Evolutionary conservation across 768 basidiomycete species (phyloP).

Genomic region (Albatrellus ellisii): DNA sequence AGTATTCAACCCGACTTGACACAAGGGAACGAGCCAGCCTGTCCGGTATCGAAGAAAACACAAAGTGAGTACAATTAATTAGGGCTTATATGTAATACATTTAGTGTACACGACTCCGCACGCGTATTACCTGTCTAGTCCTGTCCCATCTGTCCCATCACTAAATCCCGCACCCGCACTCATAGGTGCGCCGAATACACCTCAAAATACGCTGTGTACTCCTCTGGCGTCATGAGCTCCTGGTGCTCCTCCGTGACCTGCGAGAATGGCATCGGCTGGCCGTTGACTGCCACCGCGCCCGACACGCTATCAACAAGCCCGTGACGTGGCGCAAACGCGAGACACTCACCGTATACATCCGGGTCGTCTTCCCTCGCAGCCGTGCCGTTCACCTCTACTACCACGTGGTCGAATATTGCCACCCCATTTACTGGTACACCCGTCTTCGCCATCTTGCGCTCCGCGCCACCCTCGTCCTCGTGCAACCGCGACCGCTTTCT

Average conservation of each 20-base stretch:
- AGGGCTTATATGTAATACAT: no score
- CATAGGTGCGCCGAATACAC: slow-evolving; percentile 46
- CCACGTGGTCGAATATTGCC: no score
- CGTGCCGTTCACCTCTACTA: slow-evolving; percentile 5
- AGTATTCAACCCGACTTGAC: no score
- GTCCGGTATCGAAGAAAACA: no score
- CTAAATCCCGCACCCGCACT: no score
- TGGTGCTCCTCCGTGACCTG: slow-evolving; percentile 87
- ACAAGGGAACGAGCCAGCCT: no score
- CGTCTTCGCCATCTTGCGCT: slow-evolving; percentile 9
- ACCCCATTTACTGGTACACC: slow-evolving; percentile 14
- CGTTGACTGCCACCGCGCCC: slow-evolving; percentile 38
- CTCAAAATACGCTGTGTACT: slow-evolving; percentile 75
- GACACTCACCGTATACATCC: slow-evolving; percentile 30
- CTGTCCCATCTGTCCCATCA: no score
- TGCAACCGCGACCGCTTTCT: slow-evolving; percentile 59
- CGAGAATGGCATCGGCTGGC: slow-evolving; percentile 57
- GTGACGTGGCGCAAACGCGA: no score
- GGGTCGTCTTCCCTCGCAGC: slow-evolving; percentile 34
- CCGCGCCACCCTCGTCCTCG: slow-evolving; percentile 26
- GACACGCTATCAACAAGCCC: no score
- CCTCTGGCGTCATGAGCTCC: slow-evolving; percentile 86
- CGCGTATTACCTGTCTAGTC: no score
- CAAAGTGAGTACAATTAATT: no score
- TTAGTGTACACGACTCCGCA: no score